phyloP scores from a whole-genome alignment of 441 rosid genomes.

The Geranium incanum region DNA sequence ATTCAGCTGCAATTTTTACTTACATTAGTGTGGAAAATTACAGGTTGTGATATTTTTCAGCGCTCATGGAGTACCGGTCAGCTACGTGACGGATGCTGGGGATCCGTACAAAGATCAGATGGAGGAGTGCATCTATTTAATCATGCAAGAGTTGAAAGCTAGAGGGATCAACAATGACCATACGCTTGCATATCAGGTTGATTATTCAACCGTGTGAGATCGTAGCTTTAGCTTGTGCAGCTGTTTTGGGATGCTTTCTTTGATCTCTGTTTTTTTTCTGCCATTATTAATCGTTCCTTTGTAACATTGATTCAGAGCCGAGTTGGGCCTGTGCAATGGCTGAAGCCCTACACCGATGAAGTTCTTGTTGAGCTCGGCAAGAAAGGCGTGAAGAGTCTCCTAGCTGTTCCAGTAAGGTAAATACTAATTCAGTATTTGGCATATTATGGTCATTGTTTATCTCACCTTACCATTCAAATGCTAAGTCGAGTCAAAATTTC shows the following conservation, averaged over 20 bases:
- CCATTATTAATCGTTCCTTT: slow-evolving; percentile 7
- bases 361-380: slow-evolving; percentile 89
- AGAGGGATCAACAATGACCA: slow-evolving; percentile 66
- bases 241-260: slow-evolving; percentile 4
- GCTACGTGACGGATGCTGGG: slow-evolving; percentile 80
- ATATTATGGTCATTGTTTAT: neutral
- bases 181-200: slow-evolving; percentile 81
- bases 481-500: no score
- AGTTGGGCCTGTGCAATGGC: slow-evolving; percentile 97
- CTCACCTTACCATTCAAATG: neutral
- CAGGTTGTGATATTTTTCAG: slow-evolving; percentile 90
- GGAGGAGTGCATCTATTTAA: slow-evolving; percentile 81
- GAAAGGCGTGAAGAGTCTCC: slow-evolving; percentile 86
- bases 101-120: slow-evolving; percentile 95
- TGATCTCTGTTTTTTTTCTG: neutral
- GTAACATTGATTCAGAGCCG: slow-evolving; percentile 51
- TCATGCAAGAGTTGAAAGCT: slow-evolving; percentile 72
- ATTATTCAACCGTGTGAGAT: neutral
- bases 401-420: slow-evolving; percentile 92
- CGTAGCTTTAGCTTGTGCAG: neutral
- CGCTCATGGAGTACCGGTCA: slow-evolving; percentile 93
- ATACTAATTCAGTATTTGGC: neutral
- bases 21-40: slow-evolving; percentile 12
- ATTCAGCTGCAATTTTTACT: neutral
- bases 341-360: slow-evolving; percentile 93